Base-by-base conservation (phyloP, 78 protist species). In the Dictyostelium firmibasis region DNA sequence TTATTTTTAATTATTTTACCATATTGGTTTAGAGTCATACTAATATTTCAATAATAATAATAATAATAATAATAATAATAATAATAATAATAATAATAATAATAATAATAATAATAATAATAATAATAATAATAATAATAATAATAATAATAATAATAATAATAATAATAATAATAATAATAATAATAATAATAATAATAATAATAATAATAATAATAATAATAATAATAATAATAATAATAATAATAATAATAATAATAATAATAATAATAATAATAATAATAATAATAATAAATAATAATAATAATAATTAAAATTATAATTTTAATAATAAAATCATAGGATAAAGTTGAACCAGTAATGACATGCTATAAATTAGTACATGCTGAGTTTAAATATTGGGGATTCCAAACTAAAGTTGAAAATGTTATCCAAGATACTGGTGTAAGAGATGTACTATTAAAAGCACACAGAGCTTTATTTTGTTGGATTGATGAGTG, bases 401-500 rank as follows among this genome's bases (percentile, higher is more conserved):
- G 86, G 91, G 98, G 98, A 23, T 31, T 97, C 78, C 98, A 97
- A 84, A 77, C 92, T 2, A 75, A 67, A 14, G 99, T 93, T 38
- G 99, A 98, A 83, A 62, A 64, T 85, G 67, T 95, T 3, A 82
- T 96, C 78, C 96, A 91, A 67, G 84, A 64, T 76, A 72, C 53
- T 8, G 89, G 93, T 83, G 62, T 79, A 3, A 86, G 93, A 87
- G 96, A 86, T 53, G 92, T 82, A 53, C 47, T 81, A 57, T 81
- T 75, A 62, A 70, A 91, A 38, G 87, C 88, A 70, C 99, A 98
- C 89, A 77, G 96, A 25, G 97, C 97, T 81, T 47, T 86, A 16
- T 93, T 96, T 88, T 97, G 98, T 92, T 97, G 98, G 98, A 81
- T 97, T 57, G 99, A 98, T 85, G 97, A 97, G 64, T 98, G 97